phyloP scores from a whole-genome alignment of 768 basidiomycete genomes.

The Tricholomella constricta region DNA sequence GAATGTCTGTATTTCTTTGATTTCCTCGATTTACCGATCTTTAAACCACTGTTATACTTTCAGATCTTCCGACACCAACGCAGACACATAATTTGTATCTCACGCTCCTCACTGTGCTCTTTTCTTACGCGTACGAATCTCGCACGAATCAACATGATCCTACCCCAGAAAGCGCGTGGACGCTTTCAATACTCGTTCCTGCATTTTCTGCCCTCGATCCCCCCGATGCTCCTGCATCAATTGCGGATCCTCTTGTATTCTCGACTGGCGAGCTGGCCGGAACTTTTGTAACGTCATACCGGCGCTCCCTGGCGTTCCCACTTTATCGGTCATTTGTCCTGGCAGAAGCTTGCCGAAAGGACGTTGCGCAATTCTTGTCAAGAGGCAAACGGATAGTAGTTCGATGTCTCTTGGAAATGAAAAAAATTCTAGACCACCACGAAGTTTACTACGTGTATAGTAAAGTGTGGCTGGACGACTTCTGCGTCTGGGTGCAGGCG shows the following conservation, averaged over 20 bases:
- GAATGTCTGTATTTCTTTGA: slow-evolving; percentile 43
- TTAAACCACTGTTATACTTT: neutral
- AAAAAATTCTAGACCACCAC: slow-evolving; percentile 74
- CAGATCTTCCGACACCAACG: slow-evolving; percentile 60
- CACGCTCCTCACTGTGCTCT: slow-evolving; percentile 69
- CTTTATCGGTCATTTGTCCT: slow-evolving; percentile 78
- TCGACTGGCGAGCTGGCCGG: slow-evolving; percentile 48
- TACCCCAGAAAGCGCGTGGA: slow-evolving; percentile 91
- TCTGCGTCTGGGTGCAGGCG: slow-evolving; percentile 78
- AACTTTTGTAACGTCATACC: slow-evolving; percentile 63
- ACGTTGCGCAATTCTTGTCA: slow-evolving; percentile 58
- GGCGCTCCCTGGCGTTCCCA: slow-evolving; percentile 75
- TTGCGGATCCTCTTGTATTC: slow-evolving; percentile 30
- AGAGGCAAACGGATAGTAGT: slow-evolving; percentile 64
- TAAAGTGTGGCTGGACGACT: slow-evolving; percentile 86
- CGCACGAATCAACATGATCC: slow-evolving; percentile 78
- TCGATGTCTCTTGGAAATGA: slow-evolving; percentile 72
- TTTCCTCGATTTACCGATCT: neutral
- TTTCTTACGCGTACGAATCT: slow-evolving; percentile 80
- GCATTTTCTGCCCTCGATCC: slow-evolving; percentile 85
- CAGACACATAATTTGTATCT: slow-evolving; percentile 69
- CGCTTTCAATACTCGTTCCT: slow-evolving; percentile 69
- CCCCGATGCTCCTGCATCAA: slow-evolving; percentile 59
- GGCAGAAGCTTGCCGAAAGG: slow-evolving; percentile 65
- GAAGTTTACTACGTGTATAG: slow-evolving; percentile 89